These are phyloP conservation scores for Magnaporthiopsis poae DNA, from an alignment of 2,329 filamentous ascomycete species.

Conservation along the genomic window DNA sequence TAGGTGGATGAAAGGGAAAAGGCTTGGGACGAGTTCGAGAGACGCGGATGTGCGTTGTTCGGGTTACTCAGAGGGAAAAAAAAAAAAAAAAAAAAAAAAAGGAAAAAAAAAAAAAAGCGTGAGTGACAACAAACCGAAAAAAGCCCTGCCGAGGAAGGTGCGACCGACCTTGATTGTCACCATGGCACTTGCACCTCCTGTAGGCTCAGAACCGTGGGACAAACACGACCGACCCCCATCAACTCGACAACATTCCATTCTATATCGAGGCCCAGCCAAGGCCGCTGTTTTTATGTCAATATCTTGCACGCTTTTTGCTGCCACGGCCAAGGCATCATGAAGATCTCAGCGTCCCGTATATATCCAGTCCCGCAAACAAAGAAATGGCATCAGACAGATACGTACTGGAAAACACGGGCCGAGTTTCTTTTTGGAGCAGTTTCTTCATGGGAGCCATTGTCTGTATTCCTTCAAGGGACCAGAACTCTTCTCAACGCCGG, in stretches of 20 bases:
- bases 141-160: neutral
- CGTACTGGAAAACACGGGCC: neutral
- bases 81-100: too few relatives aligned
- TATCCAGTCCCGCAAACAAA: neutral
- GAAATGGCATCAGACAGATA: neutral
- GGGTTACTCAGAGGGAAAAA: too few relatives aligned
- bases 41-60: too few relatives aligned
- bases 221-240: too few relatives aligned
- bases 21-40: too few relatives aligned
- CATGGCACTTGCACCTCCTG: neutral
- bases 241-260: too few relatives aligned
- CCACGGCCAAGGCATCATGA: too few relatives aligned
- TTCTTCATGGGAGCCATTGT: neutral
- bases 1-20: neutral
- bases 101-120: too few relatives aligned
- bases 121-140: neutral
- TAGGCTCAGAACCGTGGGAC: neutral
- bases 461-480: neutral
- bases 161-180: neutral
- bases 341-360: neutral
- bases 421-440: neutral
- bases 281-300: neutral
- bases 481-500: neutral
- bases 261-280: too few relatives aligned
- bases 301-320: neutral